Conservation (phyloP, 2,329 filamentous ascomycete genomes). For the Phyllosticta ampelicida region DNA sequence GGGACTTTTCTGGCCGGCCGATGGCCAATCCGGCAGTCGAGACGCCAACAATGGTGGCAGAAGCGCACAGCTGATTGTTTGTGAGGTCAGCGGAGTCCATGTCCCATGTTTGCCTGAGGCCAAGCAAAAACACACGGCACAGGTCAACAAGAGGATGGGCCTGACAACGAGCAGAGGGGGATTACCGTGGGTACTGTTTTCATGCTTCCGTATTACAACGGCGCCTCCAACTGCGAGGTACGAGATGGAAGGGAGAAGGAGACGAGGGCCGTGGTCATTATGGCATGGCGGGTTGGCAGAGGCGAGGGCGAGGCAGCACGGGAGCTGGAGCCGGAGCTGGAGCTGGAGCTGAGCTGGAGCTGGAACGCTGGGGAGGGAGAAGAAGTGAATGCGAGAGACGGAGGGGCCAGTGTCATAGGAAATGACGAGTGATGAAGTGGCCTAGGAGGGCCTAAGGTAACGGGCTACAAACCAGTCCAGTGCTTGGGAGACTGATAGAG, state of each 20-base stretch:
- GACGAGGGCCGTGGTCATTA: slow-evolving; percentile 28
- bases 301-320: slow-evolving; percentile 6
- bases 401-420: slow-evolving; percentile 16
- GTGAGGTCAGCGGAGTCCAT: slow-evolving; percentile 22
- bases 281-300: slow-evolving; percentile 23
- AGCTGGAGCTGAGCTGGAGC: slow-evolving; percentile 17
- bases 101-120: slow-evolving; percentile 12
- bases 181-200: slow-evolving; percentile 37
- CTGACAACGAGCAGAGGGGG: not conserved
- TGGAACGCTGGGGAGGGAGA: slow-evolving; percentile 1
- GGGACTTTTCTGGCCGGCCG: slow-evolving; percentile 37
- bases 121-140: not conserved
- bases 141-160: not conserved
- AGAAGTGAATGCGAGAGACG: slow-evolving; percentile 10
- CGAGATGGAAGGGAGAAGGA: slow-evolving; percentile 25
- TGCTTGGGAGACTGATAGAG: slow-evolving; percentile 6
- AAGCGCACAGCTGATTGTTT: slow-evolving; percentile 47
- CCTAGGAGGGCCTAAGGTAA: slow-evolving; percentile 15
- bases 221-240: slow-evolving; percentile 24
- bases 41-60: slow-evolving; percentile 49
- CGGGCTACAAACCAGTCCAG: slow-evolving; percentile 1
- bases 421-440: slow-evolving; percentile 13
- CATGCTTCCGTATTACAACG: slow-evolving; percentile 31
- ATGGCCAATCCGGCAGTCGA: slow-evolving; percentile 49
- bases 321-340: slow-evolving; percentile 8